phyloP scores from a whole-genome alignment of 352 stramenopile species.

The Thalassiosira hispida region DNA sequence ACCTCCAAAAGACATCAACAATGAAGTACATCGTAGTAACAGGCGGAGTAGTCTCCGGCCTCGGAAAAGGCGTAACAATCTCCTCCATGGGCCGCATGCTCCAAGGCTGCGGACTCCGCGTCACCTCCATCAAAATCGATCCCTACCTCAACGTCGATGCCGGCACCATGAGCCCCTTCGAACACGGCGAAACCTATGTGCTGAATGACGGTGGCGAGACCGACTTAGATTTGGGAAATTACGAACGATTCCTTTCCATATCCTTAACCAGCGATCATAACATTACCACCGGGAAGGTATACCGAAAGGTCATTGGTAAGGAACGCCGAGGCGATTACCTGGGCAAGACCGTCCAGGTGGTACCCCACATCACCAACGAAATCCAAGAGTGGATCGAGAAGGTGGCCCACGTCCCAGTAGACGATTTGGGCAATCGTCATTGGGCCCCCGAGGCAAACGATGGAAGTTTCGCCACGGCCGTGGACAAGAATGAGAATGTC shows the following conservation, averaged over 20 bases:
- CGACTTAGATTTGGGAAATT: conserved; percentile 98
- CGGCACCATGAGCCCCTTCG: conserved; percentile 94
- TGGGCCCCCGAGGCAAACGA: conserved; percentile 52
- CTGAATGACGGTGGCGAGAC: conserved; percentile 96
- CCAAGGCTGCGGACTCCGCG: conserved; percentile 92
- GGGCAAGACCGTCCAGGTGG: conserved; percentile 97
- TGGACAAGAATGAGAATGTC: conserved; percentile 6
- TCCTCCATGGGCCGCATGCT: conserved; percentile 97
- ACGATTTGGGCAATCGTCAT: conserved; percentile 79
- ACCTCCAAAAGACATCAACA: too few relatives aligned
- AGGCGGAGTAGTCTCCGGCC: conserved; percentile 93
- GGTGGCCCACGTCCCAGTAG: conserved; percentile 94
- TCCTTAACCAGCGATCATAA: conserved; percentile 96
- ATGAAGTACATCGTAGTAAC: conserved; percentile 98
- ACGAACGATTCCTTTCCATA: conserved; percentile 97
- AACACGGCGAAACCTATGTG: conserved; percentile 89
- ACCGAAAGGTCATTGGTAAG: conserved; percentile 94
- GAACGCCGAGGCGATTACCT: conserved; percentile 97
- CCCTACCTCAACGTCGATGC: conserved; percentile 93
- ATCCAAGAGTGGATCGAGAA: conserved; percentile 98
- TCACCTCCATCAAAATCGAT: conserved; percentile 97
- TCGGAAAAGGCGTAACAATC: conserved; percentile 93
- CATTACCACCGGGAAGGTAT: conserved; percentile 99
- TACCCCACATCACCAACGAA: conserved; percentile 87
- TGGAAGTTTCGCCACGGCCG: conserved; percentile 12